Evolutionary conservation across 345 rosid genomes (phyloP), one percentile per base, ranked within the genome.

Genomic region (Brassica nigra): DNA sequence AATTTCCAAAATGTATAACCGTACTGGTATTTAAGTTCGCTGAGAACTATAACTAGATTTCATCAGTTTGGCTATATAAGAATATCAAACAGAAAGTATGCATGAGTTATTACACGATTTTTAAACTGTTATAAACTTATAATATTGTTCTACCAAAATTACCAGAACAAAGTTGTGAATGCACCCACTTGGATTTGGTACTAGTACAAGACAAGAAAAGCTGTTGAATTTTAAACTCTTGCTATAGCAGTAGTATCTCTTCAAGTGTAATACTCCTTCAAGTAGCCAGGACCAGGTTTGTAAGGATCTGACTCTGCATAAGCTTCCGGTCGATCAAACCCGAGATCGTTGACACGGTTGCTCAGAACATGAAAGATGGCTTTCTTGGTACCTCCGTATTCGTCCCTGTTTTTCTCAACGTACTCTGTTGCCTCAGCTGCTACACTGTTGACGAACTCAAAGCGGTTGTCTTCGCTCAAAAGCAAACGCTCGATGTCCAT

Each of bases 391-490:
- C 90, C 92, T 23, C 99, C 99, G 3, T 91, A 95, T 15, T 85
- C 92, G 0, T 92, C 93, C 75, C 89, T 76, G 87, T 95, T 89
- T 75, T 44, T 87, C 63, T 91, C 92, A 2, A 92, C 88, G 20
- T 89, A 89, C 82, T 88, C 90, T 4, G 73, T 91, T 16, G 99
- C 99, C 83, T 94, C 97, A 3, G 97, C 95, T 6, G 95, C 97
- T 1, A 94, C 86, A 36, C 90, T 91, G 1, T 94, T 92, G 42
- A 94, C 89, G 57, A 95, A 92, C 52, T 88, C 91, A 33, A 83
- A 95, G 18, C 89, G 81, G 58, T 91, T 95, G 59, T 91, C 97
- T 82, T 91, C 98, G 0, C 92, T 87, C 55, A 86, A 80, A 85
- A 91, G 73, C 36, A 95, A 73, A 78, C 89, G 83, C 73, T 92